Conservation (phyloP, 306 rosid genomes). For the Gastrolobium bilobum region DNA sequence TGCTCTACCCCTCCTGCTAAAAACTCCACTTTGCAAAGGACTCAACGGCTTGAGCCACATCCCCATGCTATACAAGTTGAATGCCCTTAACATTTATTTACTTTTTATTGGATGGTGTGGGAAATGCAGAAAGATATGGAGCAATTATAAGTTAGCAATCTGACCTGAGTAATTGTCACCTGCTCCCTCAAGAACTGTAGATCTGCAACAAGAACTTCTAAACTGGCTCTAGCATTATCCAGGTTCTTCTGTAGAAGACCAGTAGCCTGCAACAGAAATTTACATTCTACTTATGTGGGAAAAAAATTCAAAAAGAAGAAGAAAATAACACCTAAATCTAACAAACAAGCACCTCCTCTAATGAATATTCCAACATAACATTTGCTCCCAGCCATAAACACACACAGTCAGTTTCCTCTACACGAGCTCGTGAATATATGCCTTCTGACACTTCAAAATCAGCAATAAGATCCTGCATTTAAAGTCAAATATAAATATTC, state of each 20-base stretch:
- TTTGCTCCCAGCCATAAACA: constrained; percentile 98
- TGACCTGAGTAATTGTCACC: constrained; percentile 92
- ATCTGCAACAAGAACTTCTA: constrained; percentile 85
- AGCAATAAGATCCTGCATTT: constrained; percentile 74
- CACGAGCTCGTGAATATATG: constrained; percentile 83
- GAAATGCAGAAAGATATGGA: constrained; percentile 5
- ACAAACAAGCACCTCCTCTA: constrained; percentile 73
- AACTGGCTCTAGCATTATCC: constrained; percentile 89
- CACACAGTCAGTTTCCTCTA: constrained; percentile 77
- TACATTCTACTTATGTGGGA: constrained; percentile 32
- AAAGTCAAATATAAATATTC: constrained; percentile 28
- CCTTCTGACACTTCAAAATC: constrained; percentile 97
- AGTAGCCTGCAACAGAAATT: constrained; percentile 73
- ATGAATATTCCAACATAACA: constrained; percentile 94
- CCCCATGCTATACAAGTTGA: constrained; percentile 8
- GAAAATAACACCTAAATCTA: constrained; percentile 35
- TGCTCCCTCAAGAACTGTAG: constrained; percentile 94
- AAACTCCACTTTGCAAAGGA: not conserved
- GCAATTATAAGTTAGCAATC: constrained; percentile 30
- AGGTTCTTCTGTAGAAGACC: constrained; percentile 77
- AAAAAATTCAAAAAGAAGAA: not conserved
- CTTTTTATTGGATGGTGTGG: not conserved
- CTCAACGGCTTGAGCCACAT: not conserved
- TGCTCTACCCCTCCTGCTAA: not conserved
- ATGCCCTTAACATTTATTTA: not conserved